These are phyloP conservation scores for Diphasiastrum complanatum DNA, from an alignment of 83 land plant species.

Conservation along the genomic window DNA sequence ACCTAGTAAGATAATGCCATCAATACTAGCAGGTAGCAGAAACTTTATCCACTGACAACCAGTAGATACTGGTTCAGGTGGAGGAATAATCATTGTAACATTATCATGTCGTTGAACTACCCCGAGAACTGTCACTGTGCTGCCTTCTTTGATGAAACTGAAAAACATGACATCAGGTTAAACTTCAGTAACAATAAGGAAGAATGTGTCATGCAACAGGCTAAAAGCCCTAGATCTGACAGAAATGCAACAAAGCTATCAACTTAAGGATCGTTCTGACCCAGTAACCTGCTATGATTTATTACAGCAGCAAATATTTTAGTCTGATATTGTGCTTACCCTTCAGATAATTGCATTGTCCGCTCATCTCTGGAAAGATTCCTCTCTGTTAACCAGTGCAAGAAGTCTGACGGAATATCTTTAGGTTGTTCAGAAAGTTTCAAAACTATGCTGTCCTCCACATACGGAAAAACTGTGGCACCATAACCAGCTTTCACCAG, in stretches of 20 bases:
- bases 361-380: slow-evolving; percentile 25
- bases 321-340: slow-evolving; percentile 21
- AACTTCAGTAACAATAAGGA: neutral
- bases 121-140: slow-evolving; percentile 38
- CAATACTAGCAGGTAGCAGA: slow-evolving; percentile 38
- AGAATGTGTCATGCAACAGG: no score
- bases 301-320: neutral
- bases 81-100: slow-evolving; percentile 29
- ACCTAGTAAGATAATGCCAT: slow-evolving; percentile 41
- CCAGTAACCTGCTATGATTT: neutral
- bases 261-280: no score
- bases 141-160: slow-evolving; percentile 48
- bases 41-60: slow-evolving; percentile 36
- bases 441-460: slow-evolving; percentile 33
- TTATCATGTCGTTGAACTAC: slow-evolving; percentile 28
- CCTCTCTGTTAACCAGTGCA: slow-evolving; percentile 39
- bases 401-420: slow-evolving; percentile 26
- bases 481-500: slow-evolving; percentile 43
- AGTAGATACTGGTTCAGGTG: slow-evolving; percentile 31
- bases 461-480: slow-evolving; percentile 31
- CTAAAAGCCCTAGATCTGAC: no score
- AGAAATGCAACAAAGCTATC: no score
- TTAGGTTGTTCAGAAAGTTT: slow-evolving; percentile 17
- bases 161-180: neutral
- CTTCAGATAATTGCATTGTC: slow-evolving; percentile 38